Evolutionary conservation across 306 rosid species (phyloP), one percentile per base, ranked within the genome.

Genomic region (Vigna angularis): DNA sequence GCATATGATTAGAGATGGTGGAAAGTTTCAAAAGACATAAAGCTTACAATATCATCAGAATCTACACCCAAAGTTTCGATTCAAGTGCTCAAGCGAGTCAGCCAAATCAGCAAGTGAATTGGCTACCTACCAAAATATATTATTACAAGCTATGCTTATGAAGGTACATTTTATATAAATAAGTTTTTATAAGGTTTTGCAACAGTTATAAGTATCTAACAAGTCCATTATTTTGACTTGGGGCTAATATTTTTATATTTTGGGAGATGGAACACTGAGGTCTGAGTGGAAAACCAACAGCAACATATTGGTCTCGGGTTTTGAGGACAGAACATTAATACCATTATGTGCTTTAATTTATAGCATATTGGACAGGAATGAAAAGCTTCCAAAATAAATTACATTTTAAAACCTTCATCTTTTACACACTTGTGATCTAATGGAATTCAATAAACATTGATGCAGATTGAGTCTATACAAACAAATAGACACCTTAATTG

Each of bases 51-150:
- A 28, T 5, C 56, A 12, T 9, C 30, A 82, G 7, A 81, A 52
- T 82, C 80, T 61, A 36, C 57, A 36, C 63, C 47, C 75, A 81
- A 30, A 78, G 38, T 70, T 76, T 75, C 53, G 12, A 22, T 45
- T 74, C 8, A 70, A 88, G 87, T 91, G 93, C 81, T 73, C 75
- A 12, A 73, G 18, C 86, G 93, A 87, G 69, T 87, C 88, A 84
- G 79, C 85, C 87, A 86, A 79, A 79, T 86, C 87, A 87, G 61
- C 82, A 70, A 45, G 10, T 26, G 28, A 26, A 26, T 26, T 26
- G 28, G 28, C 28, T 24, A 24, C 83, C 74, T 42, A n/a, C 45
- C 30, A 70, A 52, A 51, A 70, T 32, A 50, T 68, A 1, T 2
- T 22, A 0, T 15, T 30, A 20, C 36, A 42, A 63, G 3, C 11